Percentiles rank a stretch among this genome's conserved stretches.
These are phyloP conservation scores for Mucor indicus DNA, from an alignment of 371 early-diverging fungal species.

Conservation along the genomic window DNA sequence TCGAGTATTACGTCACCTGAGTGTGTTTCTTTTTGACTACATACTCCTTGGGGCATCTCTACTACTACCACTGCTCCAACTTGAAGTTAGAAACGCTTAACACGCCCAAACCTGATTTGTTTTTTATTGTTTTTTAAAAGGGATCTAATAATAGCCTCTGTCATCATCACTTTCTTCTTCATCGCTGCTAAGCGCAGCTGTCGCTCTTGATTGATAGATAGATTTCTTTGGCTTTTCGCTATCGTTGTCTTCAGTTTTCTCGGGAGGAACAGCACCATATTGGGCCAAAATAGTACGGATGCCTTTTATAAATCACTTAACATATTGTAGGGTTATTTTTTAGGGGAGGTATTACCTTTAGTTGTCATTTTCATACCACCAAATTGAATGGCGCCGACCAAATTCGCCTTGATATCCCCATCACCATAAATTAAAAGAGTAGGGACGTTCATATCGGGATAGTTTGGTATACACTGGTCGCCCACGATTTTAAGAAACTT, in stretches of 20 bases:
- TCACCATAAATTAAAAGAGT: slow-evolving; percentile 86
- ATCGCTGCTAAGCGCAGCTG: slow-evolving; percentile 60
- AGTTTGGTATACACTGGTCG: slow-evolving; percentile 91
- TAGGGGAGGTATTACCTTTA: slow-evolving; percentile 42
- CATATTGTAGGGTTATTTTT: no score
- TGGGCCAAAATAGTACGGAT: slow-evolving; percentile 35
- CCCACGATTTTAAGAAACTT: slow-evolving; percentile 92
- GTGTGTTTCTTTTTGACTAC: no score
- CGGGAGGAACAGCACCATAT: slow-evolving; percentile 45
- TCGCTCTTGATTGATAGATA: slow-evolving; percentile 46
- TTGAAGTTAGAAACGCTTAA: no score
- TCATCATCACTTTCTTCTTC: slow-evolving; percentile 54
- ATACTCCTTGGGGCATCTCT: no score
- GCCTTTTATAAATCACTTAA: slow-evolving; percentile 10
- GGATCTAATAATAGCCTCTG: slow-evolving; percentile 39
- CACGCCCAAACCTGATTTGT: no score
- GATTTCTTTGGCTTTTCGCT: slow-evolving; percentile 25
- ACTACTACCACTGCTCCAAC: no score
- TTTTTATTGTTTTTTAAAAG: neutral
- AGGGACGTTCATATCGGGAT: slow-evolving; percentile 91
- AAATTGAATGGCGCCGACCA: slow-evolving; percentile 76
- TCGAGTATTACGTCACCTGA: no score
- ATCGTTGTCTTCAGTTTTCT: slow-evolving; percentile 26
- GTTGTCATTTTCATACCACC: slow-evolving; percentile 81
- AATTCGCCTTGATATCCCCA: slow-evolving; percentile 81